Evolutionary conservation across 2,329 filamentous ascomycete genomes (phyloP).

Genomic region (Botryosphaeria agaves): DNA sequence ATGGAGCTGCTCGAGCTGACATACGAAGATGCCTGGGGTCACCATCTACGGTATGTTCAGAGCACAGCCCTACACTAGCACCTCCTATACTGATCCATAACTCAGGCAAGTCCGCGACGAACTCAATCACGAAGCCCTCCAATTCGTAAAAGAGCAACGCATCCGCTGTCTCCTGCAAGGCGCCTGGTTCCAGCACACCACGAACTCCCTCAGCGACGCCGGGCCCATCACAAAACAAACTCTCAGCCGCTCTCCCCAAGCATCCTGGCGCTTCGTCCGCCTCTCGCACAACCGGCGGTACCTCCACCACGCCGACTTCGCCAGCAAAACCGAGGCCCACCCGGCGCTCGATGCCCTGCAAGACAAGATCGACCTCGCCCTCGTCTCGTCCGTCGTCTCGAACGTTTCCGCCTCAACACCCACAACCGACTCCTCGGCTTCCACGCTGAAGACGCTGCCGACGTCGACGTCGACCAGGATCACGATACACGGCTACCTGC

Average conservation of each 20-base stretch:
- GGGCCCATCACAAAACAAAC: constrained; percentile 23
- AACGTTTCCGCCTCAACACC: constrained; percentile 56
- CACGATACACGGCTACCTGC: constrained; percentile 63
- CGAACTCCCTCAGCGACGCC: constrained; percentile 31
- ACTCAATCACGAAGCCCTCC: constrained; percentile 74
- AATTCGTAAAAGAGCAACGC: constrained; percentile 94
- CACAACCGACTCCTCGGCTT: constrained; percentile 29
- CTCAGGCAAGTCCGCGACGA: constrained; percentile 68
- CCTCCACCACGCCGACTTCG: constrained; percentile 80
- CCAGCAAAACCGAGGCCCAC: constrained; percentile 41
- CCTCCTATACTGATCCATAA: constrained; percentile 6
- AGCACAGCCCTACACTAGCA: background rate
- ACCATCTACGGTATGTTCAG: constrained; percentile 46
- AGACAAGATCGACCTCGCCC: constrained; percentile 73
- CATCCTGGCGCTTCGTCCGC: constrained; percentile 65
- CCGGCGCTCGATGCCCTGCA: constrained; percentile 56
- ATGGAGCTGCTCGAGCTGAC: constrained; percentile 84
- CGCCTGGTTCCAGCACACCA: constrained; percentile 59
- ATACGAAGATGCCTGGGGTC: constrained; percentile 89
- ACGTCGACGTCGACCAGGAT: constrained; percentile 50
- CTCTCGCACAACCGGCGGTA: constrained; percentile 83
- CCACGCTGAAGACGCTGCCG: constrained; percentile 24
- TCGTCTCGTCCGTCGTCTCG: constrained; percentile 82
- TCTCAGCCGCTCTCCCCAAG: constrained; percentile 24
- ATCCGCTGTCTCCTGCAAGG: constrained; percentile 78